Base-by-base conservation (phyloP, 2,329 filamentous ascomycete species). In the Pseudonectria foliicola region DNA sequence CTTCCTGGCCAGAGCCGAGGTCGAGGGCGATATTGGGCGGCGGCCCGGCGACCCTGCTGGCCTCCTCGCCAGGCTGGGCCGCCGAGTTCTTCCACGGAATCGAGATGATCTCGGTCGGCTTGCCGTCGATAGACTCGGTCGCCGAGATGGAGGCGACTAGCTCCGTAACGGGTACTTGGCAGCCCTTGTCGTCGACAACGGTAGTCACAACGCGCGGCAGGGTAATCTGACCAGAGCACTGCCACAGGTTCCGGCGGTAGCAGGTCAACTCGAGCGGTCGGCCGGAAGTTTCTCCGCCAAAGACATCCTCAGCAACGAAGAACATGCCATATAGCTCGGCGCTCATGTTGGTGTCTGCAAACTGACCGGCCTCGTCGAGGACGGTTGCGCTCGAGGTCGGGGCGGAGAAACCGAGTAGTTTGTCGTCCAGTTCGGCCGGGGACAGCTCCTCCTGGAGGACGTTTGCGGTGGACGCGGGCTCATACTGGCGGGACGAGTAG, bases 201-300 rank as follows among this genome's bases (percentile, higher is more conserved):
- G 85, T 77, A 31, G 85, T 72, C 27, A 80, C 76, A 31, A 82
- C 73, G 14, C 75, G 64, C n/a, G 88, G 86, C 28, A 95, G 61
- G 0, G 79, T 87, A 35, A 96, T 76, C 33, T 84, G 85, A 25
- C 90, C 90, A 1, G 87, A 90, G 47, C 94, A 93, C 62, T 95
- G 89, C 70, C 94, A 96, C 30, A 96, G 69, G 54, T 96, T 96
- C 33, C 90, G 77, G 28, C 90, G 81, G 58, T 96, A 96, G 69
- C 90, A 96, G 0, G 90, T 96, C 56, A 96, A 65, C 63, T 96
- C 90, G 33, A 82, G 72, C 0, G 82, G 80, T 5, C 78, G 64
- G 7, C 70, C 71, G 3, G 64, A 57, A 29, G 62, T 68, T 32
- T 77, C 66, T 62, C 75, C 61, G 59, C 78, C 59, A 66, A 85